Base-by-base conservation (phyloP, 257 asterid genomes). In the Oldenlandia corymbosa region DNA sequence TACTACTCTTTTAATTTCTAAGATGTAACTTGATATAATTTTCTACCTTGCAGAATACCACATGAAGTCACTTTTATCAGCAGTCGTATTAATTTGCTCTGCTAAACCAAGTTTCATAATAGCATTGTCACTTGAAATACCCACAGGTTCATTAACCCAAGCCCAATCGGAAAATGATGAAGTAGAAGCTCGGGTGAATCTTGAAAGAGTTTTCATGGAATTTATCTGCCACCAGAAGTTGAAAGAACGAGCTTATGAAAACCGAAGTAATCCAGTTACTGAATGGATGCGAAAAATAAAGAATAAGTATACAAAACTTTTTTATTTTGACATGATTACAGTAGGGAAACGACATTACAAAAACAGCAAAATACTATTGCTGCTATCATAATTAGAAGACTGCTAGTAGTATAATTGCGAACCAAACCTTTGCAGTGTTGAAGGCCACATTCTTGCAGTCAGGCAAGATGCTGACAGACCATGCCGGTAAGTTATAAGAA, bases 381-480 rank as follows among this genome's bases (percentile, higher is more conserved):
- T 14, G 16, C 39, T 32, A 9, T 57, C 39, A 64, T 7, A 34
- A 7, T 8, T 17, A 46, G 43, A 26, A 6, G 13, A 43, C 1
- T 1, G 31, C 46, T 27, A 41, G 30, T 18, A 53, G 23, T 37
- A 16, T n/a, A 48, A 39, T 31, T 26, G 18, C 2, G 55, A 66
- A 34, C 37, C 82, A 46, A 76, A 90, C 95, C 86, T 90, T 83
- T 13, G 94, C 97, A 51, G 97, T 77, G 65, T 85, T 90, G 58
- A 80, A 76, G 49, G 72, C 90, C 32, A 85, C 97, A 51, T 73
- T 85, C 70, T 85, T 81, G 88, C 97, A 87, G 78, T 90, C 95
- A 11, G 95, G 95, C 73, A 90, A 76, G 78, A 90, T 85, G 88
- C 95, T 87, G 71, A 90, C 94, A 47, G 94, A 87, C 95, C 95